Evolutionary conservation across 129 eudicot species (phyloP), one percentile per base, ranked within the genome.

Genomic region (Rutidosis leptorrhynchoides): DNA sequence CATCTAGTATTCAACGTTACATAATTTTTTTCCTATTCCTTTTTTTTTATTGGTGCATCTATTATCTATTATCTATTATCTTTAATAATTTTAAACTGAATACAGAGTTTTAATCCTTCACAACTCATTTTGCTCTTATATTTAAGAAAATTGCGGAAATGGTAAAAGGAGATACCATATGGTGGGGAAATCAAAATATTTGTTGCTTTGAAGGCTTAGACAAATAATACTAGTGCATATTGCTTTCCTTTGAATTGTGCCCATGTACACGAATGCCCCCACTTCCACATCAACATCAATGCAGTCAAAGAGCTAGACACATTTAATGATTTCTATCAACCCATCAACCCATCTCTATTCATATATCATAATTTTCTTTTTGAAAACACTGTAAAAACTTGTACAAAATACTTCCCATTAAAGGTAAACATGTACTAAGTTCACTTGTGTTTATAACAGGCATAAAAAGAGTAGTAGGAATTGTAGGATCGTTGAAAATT

Each of bases 161-260:
- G 42, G 22, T 45, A 65, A 57, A 64, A 55, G 15, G 20, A 17
- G 21, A 45, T 67, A 74, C 19, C 43, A 74, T 21, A 26, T 22
- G 5, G 62, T 66, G 79, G 79, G 28, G 63, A 58, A 74, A 74
- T 74, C 74, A 74, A 66, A 37, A 67, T 29, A 8, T 66, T 58
- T 74, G 79, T 74, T 67, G 74, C 79, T 74, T 74, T 58, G 79
- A 74, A 74, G 79, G 68, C 61, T 67, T 67, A 67, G 62, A 66
- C 25, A 74, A 37, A n/a, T n/a, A 58, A 58, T 53, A 58, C 67
- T 72, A 62, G 62, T 72, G 64, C 56, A 72, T 32, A 51, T 58
- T 66, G 68, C 79, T 74, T 74, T 58, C 74, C 79, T 66, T 58
- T 55, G 42, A 55, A 74, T 32, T 74, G 62, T 74, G 74, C 45